Evolutionary conservation across 257 asterid species (phyloP).

Genomic region (Agastache rugosa): DNA sequence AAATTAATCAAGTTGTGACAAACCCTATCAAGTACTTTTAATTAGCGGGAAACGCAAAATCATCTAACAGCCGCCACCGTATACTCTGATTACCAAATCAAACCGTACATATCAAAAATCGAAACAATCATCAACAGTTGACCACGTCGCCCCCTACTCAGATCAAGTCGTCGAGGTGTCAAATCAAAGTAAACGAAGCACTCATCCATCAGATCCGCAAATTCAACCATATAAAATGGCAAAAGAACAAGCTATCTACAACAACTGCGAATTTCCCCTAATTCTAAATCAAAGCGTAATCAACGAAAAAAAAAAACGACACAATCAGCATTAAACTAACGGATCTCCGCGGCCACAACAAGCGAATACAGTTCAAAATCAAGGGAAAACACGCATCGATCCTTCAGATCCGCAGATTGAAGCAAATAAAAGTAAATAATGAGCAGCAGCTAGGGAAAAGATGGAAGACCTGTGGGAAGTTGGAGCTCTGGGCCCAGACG

Average conservation of each 20-base stretch:
- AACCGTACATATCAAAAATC: neutral
- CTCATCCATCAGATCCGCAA: slow-evolving; percentile 38
- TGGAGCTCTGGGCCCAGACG: slow-evolving; percentile 83
- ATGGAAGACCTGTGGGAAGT: slow-evolving; percentile 70
- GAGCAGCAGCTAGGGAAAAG: neutral
- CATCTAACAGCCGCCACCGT: slow-evolving; percentile 21
- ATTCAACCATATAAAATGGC: slow-evolving; percentile 6
- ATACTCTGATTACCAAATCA: slow-evolving; percentile 20
- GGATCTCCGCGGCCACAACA: slow-evolving; percentile 28
- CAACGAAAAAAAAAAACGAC: neutral
- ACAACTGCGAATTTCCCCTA: neutral
- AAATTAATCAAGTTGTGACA: neutral
- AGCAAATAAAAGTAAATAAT: neutral
- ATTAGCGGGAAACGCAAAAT: neutral
- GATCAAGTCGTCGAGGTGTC: slow-evolving; percentile 22
- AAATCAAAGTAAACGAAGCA: slow-evolving; percentile 19
- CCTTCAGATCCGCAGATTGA: slow-evolving; percentile 35
- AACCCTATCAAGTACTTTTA: slow-evolving; percentile 12
- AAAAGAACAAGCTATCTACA: neutral
- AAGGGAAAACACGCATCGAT: neutral
- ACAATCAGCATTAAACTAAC: slow-evolving; percentile 1
- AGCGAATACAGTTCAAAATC: slow-evolving; percentile 12
- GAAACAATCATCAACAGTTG: neutral
- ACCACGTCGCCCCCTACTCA: slow-evolving; percentile 26
- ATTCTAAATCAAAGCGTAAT: slow-evolving; percentile 23